These are phyloP conservation scores for Fomitopsis schrenkii DNA, from an alignment of 1,284 basidiomycete species.

Conservation along the genomic window DNA sequence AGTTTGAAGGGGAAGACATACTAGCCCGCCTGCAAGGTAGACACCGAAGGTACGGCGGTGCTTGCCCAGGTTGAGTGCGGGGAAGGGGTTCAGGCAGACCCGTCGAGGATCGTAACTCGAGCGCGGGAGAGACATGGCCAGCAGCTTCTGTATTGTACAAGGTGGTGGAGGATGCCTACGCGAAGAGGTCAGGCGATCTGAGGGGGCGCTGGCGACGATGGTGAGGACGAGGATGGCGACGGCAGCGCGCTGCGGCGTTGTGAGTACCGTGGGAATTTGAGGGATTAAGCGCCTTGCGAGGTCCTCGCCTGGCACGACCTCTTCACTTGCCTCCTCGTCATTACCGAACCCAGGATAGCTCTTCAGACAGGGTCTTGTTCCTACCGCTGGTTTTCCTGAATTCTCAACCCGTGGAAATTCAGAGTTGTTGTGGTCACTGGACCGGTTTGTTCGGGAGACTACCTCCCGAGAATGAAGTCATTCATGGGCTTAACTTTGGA, in stretches of 20 bases:
- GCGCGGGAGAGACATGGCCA: conserved; percentile 61
- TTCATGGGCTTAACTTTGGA: too few species aligned
- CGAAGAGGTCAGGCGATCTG: not conserved
- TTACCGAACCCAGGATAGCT: too few species aligned
- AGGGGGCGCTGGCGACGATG: not conserved
- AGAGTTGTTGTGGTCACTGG: too few species aligned
- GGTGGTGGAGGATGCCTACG: not conserved
- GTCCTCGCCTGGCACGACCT: too few species aligned
- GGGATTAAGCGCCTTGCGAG: too few species aligned
- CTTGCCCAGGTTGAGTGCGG: conserved; percentile 56
- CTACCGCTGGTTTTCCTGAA: too few species aligned
- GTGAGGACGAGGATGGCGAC: not conserved
- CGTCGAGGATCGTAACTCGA: conserved; percentile 86
- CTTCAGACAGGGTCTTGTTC: too few species aligned
- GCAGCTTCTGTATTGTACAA: conserved; percentile 2
- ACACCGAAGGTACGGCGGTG: conserved; percentile 83
- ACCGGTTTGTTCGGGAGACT: too few species aligned
- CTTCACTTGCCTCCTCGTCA: too few species aligned
- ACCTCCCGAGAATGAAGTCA: too few species aligned
- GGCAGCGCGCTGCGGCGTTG: not conserved
- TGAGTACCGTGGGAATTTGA: not conserved
- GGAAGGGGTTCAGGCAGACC: conserved; percentile 77
- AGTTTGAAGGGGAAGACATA: conserved; percentile 38
- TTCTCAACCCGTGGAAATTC: too few species aligned
- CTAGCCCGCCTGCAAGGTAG: conserved; percentile 87